A percentile compares a stretch with the other conserved stretches of the same genome.
These are phyloP conservation scores for Babesia caballi DNA, from an alignment of 169 alveolate genomes.

Conservation along the genomic window DNA sequence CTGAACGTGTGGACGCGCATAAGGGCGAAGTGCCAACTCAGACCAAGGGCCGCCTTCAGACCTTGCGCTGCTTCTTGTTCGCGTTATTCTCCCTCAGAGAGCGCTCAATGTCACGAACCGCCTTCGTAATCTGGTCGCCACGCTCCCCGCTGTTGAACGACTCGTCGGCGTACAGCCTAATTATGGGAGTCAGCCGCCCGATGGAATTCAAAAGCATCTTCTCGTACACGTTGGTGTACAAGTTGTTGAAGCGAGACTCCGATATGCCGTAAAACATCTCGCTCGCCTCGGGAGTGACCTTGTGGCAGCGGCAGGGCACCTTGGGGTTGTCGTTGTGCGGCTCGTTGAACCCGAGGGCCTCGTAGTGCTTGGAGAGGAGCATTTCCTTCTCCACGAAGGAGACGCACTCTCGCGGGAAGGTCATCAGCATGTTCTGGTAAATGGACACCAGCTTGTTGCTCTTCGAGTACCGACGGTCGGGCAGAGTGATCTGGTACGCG, in stretches of 20 bases:
- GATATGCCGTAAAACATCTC: constrained; percentile 50
- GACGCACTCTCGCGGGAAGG: constrained; percentile 36
- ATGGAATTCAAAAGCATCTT: constrained; percentile 23
- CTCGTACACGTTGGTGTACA: constrained; percentile 44
- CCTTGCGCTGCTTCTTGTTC: constrained; percentile 15
- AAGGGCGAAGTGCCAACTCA: too few species aligned
- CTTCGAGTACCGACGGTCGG: constrained; percentile 6
- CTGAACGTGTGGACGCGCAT: too few species aligned
- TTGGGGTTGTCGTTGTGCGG: constrained; percentile 63
- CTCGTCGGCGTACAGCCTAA: constrained; percentile 7
- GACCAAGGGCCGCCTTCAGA: neutral
- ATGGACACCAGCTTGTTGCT: constrained; percentile 48
- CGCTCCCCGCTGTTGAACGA: constrained; percentile 1
- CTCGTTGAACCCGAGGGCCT: constrained; percentile 1
- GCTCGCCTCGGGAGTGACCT: constrained; percentile 3
- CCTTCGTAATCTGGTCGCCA: constrained; percentile 24
- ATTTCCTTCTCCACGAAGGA: constrained; percentile 45
- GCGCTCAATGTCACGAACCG: constrained; percentile 28
- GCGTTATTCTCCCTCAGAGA: constrained; percentile 17
- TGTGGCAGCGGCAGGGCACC: constrained; percentile 58
- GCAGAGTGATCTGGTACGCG: constrained; percentile 58
- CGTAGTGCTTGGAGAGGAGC: constrained; percentile 54
- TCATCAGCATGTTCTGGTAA: constrained; percentile 39
- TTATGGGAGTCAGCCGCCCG: constrained; percentile 21
- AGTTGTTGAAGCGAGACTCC: constrained; percentile 39